Evolutionary conservation across 306 rosid species (phyloP).

Genomic region (Elaeagnus macrophylla): DNA sequence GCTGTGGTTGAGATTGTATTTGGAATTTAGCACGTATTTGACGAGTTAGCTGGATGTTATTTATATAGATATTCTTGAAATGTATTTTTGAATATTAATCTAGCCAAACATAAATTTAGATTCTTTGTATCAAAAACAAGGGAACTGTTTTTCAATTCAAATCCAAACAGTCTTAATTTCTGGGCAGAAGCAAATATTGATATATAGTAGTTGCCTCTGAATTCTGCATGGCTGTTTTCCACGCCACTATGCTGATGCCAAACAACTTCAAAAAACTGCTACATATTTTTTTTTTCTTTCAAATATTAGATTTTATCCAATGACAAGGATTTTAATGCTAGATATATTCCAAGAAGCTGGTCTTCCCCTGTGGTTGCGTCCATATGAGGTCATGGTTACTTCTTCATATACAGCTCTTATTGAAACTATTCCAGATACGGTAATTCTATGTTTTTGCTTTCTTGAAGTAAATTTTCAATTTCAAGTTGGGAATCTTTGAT

Average conservation of each 20-base stretch:
- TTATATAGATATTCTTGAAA: no score
- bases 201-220: no score
- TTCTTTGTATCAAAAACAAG: no score
- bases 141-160: no score
- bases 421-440: constrained; percentile 99
- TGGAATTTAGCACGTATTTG: no score
- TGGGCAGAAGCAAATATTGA: no score
- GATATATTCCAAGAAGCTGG: constrained; percentile 99
- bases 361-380: constrained; percentile 97
- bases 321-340: constrained; percentile 39
- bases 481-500: constrained; percentile 2
- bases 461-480: constrained; percentile 22
- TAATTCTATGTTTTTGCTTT: constrained; percentile 24
- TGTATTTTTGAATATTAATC: no score
- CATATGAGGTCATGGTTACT: constrained; percentile 91
- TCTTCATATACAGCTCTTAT: constrained; percentile 94
- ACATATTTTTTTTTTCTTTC: constrained; percentile 13
- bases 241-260: not conserved
- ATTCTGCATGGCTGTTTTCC: no score
- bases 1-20: no score
- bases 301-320: constrained; percentile 14
- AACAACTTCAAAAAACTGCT: not conserved
- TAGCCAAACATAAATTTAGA: no score
- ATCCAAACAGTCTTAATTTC: no score
- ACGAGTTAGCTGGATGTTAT: no score